These are phyloP conservation scores for Aschersonia sp. DNA, from an alignment of 2,329 filamentous ascomycete genomes.

Conservation along the genomic window DNA sequence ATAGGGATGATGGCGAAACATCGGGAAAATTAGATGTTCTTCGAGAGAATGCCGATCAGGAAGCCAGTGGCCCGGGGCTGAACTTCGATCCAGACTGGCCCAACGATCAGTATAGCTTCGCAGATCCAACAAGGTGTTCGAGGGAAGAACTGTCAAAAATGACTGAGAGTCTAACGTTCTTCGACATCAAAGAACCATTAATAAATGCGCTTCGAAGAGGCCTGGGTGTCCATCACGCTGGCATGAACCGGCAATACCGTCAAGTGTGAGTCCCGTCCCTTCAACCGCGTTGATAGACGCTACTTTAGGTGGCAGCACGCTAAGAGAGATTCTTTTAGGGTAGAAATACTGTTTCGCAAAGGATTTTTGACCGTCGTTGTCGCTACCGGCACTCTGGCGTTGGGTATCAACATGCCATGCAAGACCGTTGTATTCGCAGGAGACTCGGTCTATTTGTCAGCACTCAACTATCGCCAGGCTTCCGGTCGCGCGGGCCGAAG, in stretches of 20 bases:
- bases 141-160: conserved; percentile 43
- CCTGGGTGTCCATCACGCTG: conserved; percentile 64
- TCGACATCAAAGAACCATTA: conserved; percentile 31
- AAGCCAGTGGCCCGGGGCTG: conserved; percentile 40
- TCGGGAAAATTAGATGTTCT: conserved; percentile 38
- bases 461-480: conserved; percentile 63
- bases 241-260: conserved; percentile 65
- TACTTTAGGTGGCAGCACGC: not conserved
- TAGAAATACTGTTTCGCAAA: conserved; percentile 61
- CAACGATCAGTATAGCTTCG: conserved; percentile 50
- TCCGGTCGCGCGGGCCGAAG: conserved; percentile 66
- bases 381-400: conserved; percentile 59
- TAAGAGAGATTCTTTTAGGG: conserved; percentile 18
- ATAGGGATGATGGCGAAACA: conserved; percentile 5
- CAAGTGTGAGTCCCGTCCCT: conserved; percentile 32
- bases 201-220: conserved; percentile 50
- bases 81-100: conserved; percentile 53
- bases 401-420: conserved; percentile 76
- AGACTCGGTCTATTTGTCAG: conserved; percentile 58
- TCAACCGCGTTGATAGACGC: not conserved
- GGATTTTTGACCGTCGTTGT: conserved; percentile 58
- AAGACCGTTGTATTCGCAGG: conserved; percentile 67
- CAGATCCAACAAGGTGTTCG: conserved; percentile 43
- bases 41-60: conserved; percentile 39
- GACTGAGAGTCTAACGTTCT: conserved; percentile 32